Evolutionary conservation across 2,329 filamentous ascomycete genomes (phyloP).

Genomic region (Beauveria australis): DNA sequence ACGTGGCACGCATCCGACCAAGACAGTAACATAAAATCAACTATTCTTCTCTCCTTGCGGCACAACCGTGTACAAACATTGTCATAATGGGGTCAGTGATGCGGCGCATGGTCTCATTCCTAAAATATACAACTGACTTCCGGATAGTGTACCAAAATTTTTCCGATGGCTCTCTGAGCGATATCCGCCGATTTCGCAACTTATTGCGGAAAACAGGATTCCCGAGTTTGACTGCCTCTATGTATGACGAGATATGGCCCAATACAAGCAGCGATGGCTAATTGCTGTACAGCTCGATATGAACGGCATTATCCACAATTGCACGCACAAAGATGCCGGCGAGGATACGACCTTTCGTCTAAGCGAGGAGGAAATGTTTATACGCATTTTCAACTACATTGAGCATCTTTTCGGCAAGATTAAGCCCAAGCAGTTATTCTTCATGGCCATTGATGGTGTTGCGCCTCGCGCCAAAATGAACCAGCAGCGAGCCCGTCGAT

Average conservation of each 20-base stretch:
- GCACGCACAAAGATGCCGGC: constrained; percentile 85
- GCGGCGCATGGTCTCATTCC: background rate
- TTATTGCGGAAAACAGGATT: constrained; percentile 97
- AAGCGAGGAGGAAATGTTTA: constrained; percentile 98
- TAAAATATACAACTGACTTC: background rate
- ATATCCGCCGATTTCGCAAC: constrained; percentile 95
- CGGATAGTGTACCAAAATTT: constrained; percentile 67
- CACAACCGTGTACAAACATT: background rate
- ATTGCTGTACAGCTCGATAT: constrained; percentile 61
- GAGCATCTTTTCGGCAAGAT: constrained; percentile 98
- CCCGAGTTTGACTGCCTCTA: constrained; percentile 98
- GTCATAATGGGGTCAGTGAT: constrained; percentile 8
- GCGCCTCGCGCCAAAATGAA: constrained; percentile 99
- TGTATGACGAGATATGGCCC: constrained; percentile 34
- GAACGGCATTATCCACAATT: constrained; percentile 99
- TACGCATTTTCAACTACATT: constrained; percentile 99
- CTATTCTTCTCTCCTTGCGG: background rate
- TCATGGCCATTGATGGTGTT: constrained; percentile 98
- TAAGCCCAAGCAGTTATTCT: constrained; percentile 96
- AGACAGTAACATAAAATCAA: background rate
- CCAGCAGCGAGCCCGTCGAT: constrained; percentile 90
- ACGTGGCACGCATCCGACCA: background rate
- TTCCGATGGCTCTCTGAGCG: constrained; percentile 99
- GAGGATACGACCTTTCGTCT: constrained; percentile 87
- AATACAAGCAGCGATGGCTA: constrained; percentile 27